Evolutionary conservation across 2,329 filamentous ascomycete genomes (phyloP).

Genomic region (Pezicula carpinea): DNA sequence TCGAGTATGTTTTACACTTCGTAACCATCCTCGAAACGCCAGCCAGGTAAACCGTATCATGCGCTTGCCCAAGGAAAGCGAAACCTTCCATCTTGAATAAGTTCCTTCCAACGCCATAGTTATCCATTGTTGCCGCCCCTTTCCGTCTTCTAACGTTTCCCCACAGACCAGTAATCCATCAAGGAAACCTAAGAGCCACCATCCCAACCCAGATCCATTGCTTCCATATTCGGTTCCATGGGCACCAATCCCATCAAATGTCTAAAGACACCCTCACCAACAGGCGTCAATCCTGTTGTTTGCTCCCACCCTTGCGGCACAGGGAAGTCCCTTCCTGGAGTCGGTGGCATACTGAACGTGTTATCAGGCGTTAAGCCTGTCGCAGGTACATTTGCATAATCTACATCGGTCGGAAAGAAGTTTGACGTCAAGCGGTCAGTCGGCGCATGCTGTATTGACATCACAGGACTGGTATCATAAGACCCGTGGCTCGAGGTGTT

Average conservation of each 20-base stretch:
- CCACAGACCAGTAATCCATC: no score
- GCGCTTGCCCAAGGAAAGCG: background rate
- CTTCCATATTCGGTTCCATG: constrained; percentile 54
- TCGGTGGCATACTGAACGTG: constrained; percentile 36
- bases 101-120: background rate
- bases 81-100: background rate
- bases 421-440: constrained; percentile 34
- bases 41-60: no score
- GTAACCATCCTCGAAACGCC: no score
- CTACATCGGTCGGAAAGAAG: constrained; percentile 16
- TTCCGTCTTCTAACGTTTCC: no score
- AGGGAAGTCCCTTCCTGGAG: constrained; percentile 35
- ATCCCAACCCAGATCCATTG: constrained; percentile 39
- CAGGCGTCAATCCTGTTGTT: constrained; percentile 45
- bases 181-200: background rate
- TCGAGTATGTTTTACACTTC: no score
- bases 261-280: constrained; percentile 52
- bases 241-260: constrained; percentile 54
- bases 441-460: constrained; percentile 32
- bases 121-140: background rate
- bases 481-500: constrained; percentile 37
- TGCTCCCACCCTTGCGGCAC: constrained; percentile 39
- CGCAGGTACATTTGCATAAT: constrained; percentile 15
- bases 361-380: constrained; percentile 22
- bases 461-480: constrained; percentile 48